Evolutionary conservation across 2,329 filamentous ascomycete genomes (phyloP), one percentile per base, ranked within the genome.

Genomic region (Aspergillus ochraceus): DNA sequence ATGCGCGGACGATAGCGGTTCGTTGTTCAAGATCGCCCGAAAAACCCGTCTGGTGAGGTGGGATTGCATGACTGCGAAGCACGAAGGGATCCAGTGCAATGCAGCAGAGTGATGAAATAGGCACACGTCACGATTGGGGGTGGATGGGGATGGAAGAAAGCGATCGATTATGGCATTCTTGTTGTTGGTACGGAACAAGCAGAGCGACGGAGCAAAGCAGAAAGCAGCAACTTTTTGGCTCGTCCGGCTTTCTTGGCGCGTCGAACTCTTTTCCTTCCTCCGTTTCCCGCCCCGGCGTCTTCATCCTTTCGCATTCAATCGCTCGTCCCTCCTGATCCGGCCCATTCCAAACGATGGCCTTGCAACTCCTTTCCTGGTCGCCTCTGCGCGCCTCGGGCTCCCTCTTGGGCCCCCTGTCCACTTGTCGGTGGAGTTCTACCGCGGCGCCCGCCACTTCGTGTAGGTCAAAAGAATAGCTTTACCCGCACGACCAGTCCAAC

Each of bases 41-140:
- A 81, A 79, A 57, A 81, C 76, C 59, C 72, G 68, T 64, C 76
- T 74, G 45, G 78, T 79, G 6, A 81, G 71, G 62, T 79, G 72
- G 52, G 78, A 77, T 63, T 78, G 78, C 79, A 81, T 81, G 60
- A 51, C 68, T 62, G 52, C 52, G 26, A 19, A 29, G 5, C 39
- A 24, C 36, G 36, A 42, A 22, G n/a, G 30, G 22, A 4, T 9
- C 29, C 2, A n/a, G 30, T n/a, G 8, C 26, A 2, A 19, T 47
- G 36, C 22, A 24, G 10, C 30, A 26, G 56, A 49, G 54, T 51
- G 47, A 42, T 42, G 26, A 9, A 36, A 29, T 20, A 14, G 45
- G 46, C 51, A 47, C 11, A 36, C 32, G 32, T 12, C 12, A 52
- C 45, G 45, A 46, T 36, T 1, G 32, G 32, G 11, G 11, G 10